A percentile compares a stretch with the other conserved stretches of the same genome.
Evolutionary conservation across 768 basidiomycete genomes (phyloP).

Genomic region (Phlegmacium glaucopus): DNA sequence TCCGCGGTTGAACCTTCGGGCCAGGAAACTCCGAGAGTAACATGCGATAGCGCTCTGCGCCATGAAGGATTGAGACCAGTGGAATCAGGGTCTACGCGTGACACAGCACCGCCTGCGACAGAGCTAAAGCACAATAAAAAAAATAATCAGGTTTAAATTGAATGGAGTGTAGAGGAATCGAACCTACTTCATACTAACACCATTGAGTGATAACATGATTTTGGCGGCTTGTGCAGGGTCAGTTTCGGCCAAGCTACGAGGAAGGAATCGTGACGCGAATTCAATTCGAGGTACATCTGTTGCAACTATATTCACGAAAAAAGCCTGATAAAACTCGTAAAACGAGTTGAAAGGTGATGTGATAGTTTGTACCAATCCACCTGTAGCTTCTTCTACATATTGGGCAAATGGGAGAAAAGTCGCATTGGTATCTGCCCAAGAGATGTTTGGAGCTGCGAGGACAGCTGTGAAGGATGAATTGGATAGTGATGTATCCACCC

Average conservation of each 20-base stretch:
- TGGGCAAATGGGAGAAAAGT: slow-evolving; percentile 32
- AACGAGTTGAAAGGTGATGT: slow-evolving; percentile 21
- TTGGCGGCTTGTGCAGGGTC: slow-evolving; percentile 23
- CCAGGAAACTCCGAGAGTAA: slow-evolving; percentile 22
- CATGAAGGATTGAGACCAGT: slow-evolving; percentile 46
- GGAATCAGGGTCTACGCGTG: slow-evolving; percentile 30
- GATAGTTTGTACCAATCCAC: slow-evolving; percentile 7
- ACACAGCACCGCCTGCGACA: slow-evolving; percentile 43
- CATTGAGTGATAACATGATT: slow-evolving; percentile 17
- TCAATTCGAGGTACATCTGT: slow-evolving; percentile 27
- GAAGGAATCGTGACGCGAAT: slow-evolving; percentile 31
- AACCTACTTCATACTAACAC: slow-evolving; percentile 21
- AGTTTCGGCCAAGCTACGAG: slow-evolving; percentile 21
- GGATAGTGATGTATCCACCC: slow-evolving; percentile 35
- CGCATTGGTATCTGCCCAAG: slow-evolving; percentile 29
- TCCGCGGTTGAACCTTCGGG: slow-evolving; percentile 21
- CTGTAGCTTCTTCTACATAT: slow-evolving; percentile 21
- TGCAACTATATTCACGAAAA: background rate
- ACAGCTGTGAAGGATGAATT: slow-evolving; percentile 16
- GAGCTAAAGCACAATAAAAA: slow-evolving; percentile 25
- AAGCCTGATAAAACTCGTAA: slow-evolving; percentile 16
- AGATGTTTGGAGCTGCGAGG: slow-evolving; percentile 32
- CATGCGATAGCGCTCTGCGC: slow-evolving; percentile 37
- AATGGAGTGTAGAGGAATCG: no score
- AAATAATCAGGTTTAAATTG: no score